Percentiles rank a stretch among this genome's conserved stretches.
These are phyloP conservation scores for Mitragyna speciosa DNA, from an alignment of 257 asterid genomes.

Conservation along the genomic window DNA sequence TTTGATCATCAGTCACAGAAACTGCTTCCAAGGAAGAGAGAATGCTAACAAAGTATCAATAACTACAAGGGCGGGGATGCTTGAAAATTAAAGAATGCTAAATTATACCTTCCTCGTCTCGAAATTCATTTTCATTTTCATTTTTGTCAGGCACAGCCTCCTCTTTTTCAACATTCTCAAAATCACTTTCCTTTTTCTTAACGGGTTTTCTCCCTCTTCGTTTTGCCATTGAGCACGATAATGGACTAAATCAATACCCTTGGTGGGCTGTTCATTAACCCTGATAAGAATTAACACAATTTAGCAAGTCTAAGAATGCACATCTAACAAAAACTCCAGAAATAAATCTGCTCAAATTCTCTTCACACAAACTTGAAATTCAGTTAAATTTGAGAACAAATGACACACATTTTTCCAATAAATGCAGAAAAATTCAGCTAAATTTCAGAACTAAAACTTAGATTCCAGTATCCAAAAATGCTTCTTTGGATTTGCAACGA, in stretches of 20 bases:
- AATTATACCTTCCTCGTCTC: slow-evolving; percentile 23
- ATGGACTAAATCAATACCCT: background rate
- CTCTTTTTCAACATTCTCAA: slow-evolving; percentile 5
- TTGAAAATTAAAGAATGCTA: background rate
- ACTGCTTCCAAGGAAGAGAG: background rate
- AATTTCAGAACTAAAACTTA: no score
- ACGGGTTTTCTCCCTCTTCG: slow-evolving; percentile 23
- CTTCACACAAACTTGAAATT: background rate
- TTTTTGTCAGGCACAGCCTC: slow-evolving; percentile 10
- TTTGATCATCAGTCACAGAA: no score
- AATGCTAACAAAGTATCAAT: background rate
- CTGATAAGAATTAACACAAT: background rate
- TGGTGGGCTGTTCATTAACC: background rate
- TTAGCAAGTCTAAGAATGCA: background rate
- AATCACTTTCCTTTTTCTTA: slow-evolving; percentile 8
- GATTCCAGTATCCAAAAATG: background rate
- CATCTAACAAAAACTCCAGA: background rate
- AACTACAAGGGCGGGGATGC: background rate
- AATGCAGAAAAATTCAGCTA: no score
- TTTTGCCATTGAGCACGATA: slow-evolving; percentile 23
- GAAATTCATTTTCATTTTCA: slow-evolving; percentile 6
- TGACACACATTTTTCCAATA: no score
- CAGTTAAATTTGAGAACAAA: no score
- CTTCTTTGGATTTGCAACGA: no score
- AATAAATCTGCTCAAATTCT: background rate